A percentile compares a stretch with the other conserved stretches of the same genome.
These are phyloP conservation scores for Secale cereale DNA, from an alignment of 176 grass and related monocot species.

Conservation along the genomic window DNA sequence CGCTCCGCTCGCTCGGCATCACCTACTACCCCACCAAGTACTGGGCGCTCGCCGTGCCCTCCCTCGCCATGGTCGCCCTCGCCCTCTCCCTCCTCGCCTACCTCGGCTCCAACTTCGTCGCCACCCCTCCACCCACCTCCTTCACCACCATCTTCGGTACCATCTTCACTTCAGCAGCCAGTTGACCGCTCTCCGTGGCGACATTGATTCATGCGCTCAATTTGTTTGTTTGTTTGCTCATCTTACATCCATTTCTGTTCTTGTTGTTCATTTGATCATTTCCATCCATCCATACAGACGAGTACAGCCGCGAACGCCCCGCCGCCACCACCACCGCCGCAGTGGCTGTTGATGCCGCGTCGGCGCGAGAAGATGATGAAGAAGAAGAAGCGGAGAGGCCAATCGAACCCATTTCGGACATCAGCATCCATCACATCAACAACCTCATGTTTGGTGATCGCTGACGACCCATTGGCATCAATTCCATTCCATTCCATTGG, in stretches of 20 bases:
- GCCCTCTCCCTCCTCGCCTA: slow-evolving; percentile 43
- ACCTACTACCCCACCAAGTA: slow-evolving; percentile 95
- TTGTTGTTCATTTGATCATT: background rate
- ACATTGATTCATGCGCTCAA: too few relatives aligned
- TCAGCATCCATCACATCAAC: slow-evolving; percentile 39
- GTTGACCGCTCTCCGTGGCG: too few relatives aligned
- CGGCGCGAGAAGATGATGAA: background rate
- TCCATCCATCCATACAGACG: slow-evolving; percentile 13
- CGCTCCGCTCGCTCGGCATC: slow-evolving; percentile 64
- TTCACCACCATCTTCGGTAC: slow-evolving; percentile 58
- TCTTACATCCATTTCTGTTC: background rate
- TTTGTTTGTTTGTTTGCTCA: background rate
- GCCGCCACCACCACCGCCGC: background rate
- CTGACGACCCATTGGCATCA: background rate
- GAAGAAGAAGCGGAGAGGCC: slow-evolving; percentile 18
- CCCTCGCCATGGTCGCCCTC: slow-evolving; percentile 47
- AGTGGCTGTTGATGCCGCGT: background rate
- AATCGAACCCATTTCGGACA: slow-evolving; percentile 43
- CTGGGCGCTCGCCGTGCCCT: slow-evolving; percentile 60
- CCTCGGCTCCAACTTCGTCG: slow-evolving; percentile 59
- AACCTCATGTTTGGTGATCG: slow-evolving; percentile 36
- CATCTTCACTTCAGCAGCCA: background rate
- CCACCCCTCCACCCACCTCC: slow-evolving; percentile 49
- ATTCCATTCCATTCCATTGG: background rate
- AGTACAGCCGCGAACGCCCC: slow-evolving; percentile 18